Evolutionary conservation across 805 yeast genomes (phyloP), one percentile per base, ranked within the genome.

Genomic region (Yamadazyma phyllophila): DNA sequence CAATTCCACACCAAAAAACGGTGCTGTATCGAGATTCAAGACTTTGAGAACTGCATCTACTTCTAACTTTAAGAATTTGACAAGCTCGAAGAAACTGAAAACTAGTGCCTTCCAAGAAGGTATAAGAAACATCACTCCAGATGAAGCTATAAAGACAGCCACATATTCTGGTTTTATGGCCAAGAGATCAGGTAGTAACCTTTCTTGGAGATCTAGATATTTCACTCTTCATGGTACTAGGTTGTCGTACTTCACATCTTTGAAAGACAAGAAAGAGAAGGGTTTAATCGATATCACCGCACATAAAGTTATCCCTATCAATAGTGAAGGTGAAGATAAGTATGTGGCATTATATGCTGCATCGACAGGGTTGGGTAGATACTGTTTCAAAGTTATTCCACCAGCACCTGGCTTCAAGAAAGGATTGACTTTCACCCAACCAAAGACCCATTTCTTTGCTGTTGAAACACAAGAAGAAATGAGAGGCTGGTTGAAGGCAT

Each of bases 371-470:
- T 84, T 87, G 36, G 98, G 98, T n/a, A 76, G 96, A 34, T 88
- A 81, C 61, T 89, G 96, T 58, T 92, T 94, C 73, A 91, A 91
- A 64, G 63, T 94, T 10, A 81, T 91, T 3, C 99, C 99, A 8
- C 99, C 99, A 0, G 96, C 96, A 2, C 98, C 98, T 0, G 99
- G 99, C 0, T 88, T 92, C 43, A 83, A 85, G 53, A 92, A 91
- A 67, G 98, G 98, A 0, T 78, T 94, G 46, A 91, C 96, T 0
- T 94, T 94, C 63, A 94, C 99, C 0, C 96, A 91, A 52, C 99
- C 96, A 26, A 88, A 90, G 54, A 87, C 90, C 7, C 99, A 94
- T 59, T 94, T 85, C 64, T 94, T 94, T 75, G 97, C 98, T 0
- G 97, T 92, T 36, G 97, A 94, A 41, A 77, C 88, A 0, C 80